Conservation (phyloP, 2,329 filamentous ascomycete genomes). For the Stachybotrys elegans region DNA sequence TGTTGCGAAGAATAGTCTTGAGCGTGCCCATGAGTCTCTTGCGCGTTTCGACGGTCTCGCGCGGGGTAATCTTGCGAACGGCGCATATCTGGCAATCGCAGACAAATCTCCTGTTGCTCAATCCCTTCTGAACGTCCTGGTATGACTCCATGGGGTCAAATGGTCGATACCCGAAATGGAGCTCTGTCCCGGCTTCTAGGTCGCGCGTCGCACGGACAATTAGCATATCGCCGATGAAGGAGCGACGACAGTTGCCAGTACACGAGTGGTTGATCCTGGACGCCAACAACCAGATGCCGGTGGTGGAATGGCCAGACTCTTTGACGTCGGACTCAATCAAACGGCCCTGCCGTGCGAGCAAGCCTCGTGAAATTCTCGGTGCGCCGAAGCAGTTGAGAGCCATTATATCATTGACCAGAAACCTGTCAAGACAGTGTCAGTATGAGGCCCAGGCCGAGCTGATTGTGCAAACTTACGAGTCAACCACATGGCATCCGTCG, state of each 20-base stretch:
- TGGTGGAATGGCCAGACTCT: constrained; percentile 14
- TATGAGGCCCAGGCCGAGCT: too few species aligned
- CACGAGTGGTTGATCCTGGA: constrained; percentile 52
- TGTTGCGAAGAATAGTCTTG: constrained; percentile 2
- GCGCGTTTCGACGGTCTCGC: constrained; percentile 9
- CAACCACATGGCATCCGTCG: constrained; percentile 36
- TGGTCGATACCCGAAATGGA: constrained; percentile 34
- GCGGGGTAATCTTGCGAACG: constrained; percentile 15
- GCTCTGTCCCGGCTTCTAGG: constrained; percentile 37
- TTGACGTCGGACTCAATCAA: background rate
- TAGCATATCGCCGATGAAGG: constrained; percentile 51
- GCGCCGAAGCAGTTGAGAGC: constrained; percentile 37
- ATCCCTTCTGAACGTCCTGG: constrained; percentile 22
- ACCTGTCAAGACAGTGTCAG: constrained; percentile 22
- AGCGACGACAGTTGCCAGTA: constrained; percentile 35
- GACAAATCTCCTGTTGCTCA: constrained; percentile 33
- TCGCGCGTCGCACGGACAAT: constrained; percentile 41
- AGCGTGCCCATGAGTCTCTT: constrained; percentile 8
- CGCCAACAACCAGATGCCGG: constrained; percentile 42
- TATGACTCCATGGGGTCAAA: constrained; percentile 15
- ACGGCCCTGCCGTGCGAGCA: too few species aligned
- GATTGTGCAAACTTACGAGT: constrained; percentile 35
- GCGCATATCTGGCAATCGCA: constrained; percentile 36
- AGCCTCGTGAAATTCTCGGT: constrained; percentile 15
- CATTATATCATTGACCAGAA: constrained; percentile 38